phyloP scores from a whole-genome alignment of 2,329 filamentous ascomycete species.

The Drechslera avenae region DNA sequence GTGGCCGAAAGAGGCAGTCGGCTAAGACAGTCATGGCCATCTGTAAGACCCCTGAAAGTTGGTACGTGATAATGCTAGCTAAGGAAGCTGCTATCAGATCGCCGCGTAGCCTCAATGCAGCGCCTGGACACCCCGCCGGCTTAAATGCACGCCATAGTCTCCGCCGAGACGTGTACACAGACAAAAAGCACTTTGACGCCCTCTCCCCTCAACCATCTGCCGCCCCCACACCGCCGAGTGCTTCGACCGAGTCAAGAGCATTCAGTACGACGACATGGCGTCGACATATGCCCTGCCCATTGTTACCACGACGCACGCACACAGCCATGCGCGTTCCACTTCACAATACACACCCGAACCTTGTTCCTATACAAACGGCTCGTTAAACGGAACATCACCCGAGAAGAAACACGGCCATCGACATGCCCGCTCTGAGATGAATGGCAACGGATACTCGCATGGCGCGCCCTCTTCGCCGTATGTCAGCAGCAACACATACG shows the following conservation, averaged over 20 bases:
- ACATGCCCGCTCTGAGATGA: constrained; percentile 41
- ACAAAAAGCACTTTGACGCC: constrained; percentile 3
- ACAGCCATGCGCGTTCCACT: constrained; percentile 48
- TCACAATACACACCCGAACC: constrained; percentile 43
- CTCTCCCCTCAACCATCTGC: neutral
- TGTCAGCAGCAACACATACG: constrained; percentile 32
- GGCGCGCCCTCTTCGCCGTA: constrained; percentile 38
- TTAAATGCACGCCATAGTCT: neutral
- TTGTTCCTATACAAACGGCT: constrained; percentile 26
- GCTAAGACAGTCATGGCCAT: constrained; percentile 14
- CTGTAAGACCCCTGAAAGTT: constrained; percentile 29
- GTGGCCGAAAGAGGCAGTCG: constrained; percentile 24
- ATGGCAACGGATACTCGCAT: constrained; percentile 44
- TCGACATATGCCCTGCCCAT: constrained; percentile 54
- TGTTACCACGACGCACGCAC: constrained; percentile 38
- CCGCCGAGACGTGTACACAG: too few species aligned
- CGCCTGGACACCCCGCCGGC: constrained; percentile 4
- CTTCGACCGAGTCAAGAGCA: constrained; percentile 23
- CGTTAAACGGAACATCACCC: constrained; percentile 28
- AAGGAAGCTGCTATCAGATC: constrained; percentile 10
- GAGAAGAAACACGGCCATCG: constrained; percentile 35
- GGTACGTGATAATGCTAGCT: constrained; percentile 17
- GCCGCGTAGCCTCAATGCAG: constrained; percentile 16
- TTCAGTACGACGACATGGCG: constrained; percentile 45
- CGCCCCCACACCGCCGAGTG: constrained; percentile 7